Base-by-base conservation (phyloP, 2,329 filamentous ascomycete species). In the Lizonia empirigonia region DNA sequence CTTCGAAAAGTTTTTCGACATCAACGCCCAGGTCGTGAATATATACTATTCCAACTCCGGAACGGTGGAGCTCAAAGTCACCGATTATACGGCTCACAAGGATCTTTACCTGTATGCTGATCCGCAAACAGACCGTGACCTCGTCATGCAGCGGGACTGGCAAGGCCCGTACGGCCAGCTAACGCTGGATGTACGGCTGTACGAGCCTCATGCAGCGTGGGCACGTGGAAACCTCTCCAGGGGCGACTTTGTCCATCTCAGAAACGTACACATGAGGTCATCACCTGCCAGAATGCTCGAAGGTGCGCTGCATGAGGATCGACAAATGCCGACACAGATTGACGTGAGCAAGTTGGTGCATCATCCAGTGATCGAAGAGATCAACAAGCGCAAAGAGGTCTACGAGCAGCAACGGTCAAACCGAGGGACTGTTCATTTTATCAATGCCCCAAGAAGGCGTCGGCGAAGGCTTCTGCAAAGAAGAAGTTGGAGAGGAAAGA, bases 171-270 rank as follows among this genome's bases (percentile, higher is more conserved):
- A 77, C 59, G 92, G 91, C 2, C 85, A 86, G 63, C 77, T 82
- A 65, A 87, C 85, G 1, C 77, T 97, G 44, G 85, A 87, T 60
- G 74, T 97, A 19, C 88, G 85, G 22, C 79, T 89, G 22, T 95
- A 80, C 69, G 84, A 87, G 12, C 82, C 83, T 0, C 88, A 96
- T 69, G 83, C 85, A 1, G 62, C 68, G 1, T 83, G 76, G 56
- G 80, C 87, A n/a, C 79, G 78, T 13, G 65, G 79, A 0, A 70
- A 83, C 6, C 74, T 94, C 20, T 74, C 78, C 2, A 70, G 76
- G n/a, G 82, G 83, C 3, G 76, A 84, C 19, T 86, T 87, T 78
- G 74, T 96, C 2, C 74, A 74, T 4, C 71, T 97, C 5, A 80
- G 77, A 18, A 96, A 97, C 62, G 79, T 96, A 3, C 87, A 87